phyloP scores from a whole-genome alignment of 2,329 filamentous ascomycete genomes.

The Westerdykella ornata region DNA sequence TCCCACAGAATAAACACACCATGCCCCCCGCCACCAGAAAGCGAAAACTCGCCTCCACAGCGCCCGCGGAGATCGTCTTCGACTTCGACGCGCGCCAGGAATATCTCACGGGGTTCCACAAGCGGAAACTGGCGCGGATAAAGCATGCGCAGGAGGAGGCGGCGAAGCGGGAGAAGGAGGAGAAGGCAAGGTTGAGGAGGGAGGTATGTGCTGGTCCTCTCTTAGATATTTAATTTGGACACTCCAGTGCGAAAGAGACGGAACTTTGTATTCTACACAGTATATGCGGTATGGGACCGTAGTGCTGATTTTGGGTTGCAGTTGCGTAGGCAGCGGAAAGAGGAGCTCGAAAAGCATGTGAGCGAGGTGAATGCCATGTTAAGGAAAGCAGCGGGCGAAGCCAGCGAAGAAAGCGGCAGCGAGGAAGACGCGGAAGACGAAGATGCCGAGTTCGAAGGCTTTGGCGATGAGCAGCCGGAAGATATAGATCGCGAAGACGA shows the following conservation, averaged over 20 bases:
- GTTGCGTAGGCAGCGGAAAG: constrained; percentile 76
- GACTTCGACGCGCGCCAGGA: constrained; percentile 73
- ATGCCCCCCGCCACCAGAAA: constrained; percentile 29
- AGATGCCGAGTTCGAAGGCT: constrained; percentile 22
- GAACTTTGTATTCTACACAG: neutral
- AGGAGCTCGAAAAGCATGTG: constrained; percentile 76
- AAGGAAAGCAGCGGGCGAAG: constrained; percentile 49
- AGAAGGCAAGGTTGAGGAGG: constrained; percentile 65
- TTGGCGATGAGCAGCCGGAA: constrained; percentile 49
- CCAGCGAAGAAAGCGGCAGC: constrained; percentile 33
- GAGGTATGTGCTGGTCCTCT: constrained; percentile 52
- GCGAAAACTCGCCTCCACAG: constrained; percentile 44
- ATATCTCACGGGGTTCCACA: constrained; percentile 93
- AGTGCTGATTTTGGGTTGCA: constrained; percentile 36
- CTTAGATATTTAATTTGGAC: neutral
- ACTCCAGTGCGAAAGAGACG: neutral
- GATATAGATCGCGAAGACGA: constrained; percentile 76
- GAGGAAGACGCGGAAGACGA: constrained; percentile 56
- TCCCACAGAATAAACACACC: constrained; percentile 3
- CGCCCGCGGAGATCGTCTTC: constrained; percentile 77
- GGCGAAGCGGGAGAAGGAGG: constrained; percentile 67
- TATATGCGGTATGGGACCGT: neutral
- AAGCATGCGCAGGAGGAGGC: constrained; percentile 81
- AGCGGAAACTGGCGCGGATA: constrained; percentile 79
- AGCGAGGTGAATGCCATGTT: constrained; percentile 66